These are phyloP conservation scores for Dothideomycetes sp. DNA, from an alignment of 2,329 filamentous ascomycete genomes.

Conservation along the genomic window DNA sequence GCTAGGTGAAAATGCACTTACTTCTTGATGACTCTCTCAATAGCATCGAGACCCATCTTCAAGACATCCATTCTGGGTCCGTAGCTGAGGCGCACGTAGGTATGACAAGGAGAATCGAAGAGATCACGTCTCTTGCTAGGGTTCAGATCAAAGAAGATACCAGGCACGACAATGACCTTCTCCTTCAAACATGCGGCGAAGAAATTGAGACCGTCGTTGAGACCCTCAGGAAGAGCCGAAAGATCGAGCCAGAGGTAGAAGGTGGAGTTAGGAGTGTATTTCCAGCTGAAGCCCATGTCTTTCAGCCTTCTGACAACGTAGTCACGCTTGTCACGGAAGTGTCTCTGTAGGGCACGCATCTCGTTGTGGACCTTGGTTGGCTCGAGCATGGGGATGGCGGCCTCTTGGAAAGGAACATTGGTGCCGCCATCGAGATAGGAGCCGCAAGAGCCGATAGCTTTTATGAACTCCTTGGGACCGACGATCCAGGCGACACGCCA, in stretches of 20 bases:
- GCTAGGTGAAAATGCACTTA: slow-evolving; percentile 31
- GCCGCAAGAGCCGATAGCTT: slow-evolving; percentile 83
- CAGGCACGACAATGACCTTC: slow-evolving; percentile 92
- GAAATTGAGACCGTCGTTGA: slow-evolving; percentile 91
- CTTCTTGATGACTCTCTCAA: slow-evolving; percentile 72
- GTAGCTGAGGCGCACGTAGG: slow-evolving; percentile 79
- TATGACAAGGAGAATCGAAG: slow-evolving; percentile 88
- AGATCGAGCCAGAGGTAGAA: slow-evolving; percentile 82
- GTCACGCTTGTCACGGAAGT: slow-evolving; percentile 91
- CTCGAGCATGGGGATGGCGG: slow-evolving; percentile 86
- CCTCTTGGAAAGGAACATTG: slow-evolving; percentile 92
- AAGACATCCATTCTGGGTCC: slow-evolving; percentile 73
- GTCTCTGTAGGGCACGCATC: slow-evolving; percentile 79
- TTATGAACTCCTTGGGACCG: slow-evolving; percentile 92
- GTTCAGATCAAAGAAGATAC: slow-evolving; percentile 97
- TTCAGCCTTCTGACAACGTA: slow-evolving; percentile 72
- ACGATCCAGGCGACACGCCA: slow-evolving; percentile 97
- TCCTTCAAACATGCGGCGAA: slow-evolving; percentile 89
- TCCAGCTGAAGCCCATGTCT: slow-evolving; percentile 77
- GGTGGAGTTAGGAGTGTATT: slow-evolving; percentile 75
- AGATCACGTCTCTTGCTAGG: slow-evolving; percentile 79
- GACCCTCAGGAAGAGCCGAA: slow-evolving; percentile 60
- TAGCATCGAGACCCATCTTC: slow-evolving; percentile 71
- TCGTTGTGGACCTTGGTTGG: slow-evolving; percentile 69
- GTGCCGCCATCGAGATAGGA: slow-evolving; percentile 91